A percentile compares a stretch with the other conserved stretches of the same genome.
These are phyloP conservation scores for Cutaneotrichosporon cavernicola DNA, from an alignment of 1,284 basidiomycete species.

Conservation along the genomic window DNA sequence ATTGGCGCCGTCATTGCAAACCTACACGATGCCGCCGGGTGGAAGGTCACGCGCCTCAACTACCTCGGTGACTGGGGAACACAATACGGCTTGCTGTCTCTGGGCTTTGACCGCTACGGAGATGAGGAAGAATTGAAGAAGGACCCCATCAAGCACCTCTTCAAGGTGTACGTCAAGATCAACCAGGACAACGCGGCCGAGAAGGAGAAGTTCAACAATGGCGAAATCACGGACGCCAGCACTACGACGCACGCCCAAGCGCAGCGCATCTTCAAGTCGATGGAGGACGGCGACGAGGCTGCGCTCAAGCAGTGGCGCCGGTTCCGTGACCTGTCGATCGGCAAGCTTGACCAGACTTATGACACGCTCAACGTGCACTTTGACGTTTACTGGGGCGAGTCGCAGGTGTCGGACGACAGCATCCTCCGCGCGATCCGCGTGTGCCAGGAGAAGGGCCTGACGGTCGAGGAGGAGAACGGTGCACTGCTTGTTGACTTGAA, in stretches of 20 bases:
- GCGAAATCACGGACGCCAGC: slow-evolving; percentile 39
- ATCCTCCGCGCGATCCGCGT: slow-evolving; percentile 67
- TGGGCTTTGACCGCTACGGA: slow-evolving; percentile 90
- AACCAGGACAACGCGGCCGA: slow-evolving; percentile 71
- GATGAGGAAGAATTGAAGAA: slow-evolving; percentile 73
- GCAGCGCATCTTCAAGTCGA: slow-evolving; percentile 87
- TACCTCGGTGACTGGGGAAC: slow-evolving; percentile 96
- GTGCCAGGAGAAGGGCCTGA: slow-evolving; percentile 55
- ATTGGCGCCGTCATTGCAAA: slow-evolving; percentile 93
- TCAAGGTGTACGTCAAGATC: slow-evolving; percentile 89
- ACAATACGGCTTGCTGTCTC: slow-evolving; percentile 82
- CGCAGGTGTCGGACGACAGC: slow-evolving; percentile 74
- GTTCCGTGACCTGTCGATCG: slow-evolving; percentile 89
- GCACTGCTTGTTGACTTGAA: slow-evolving; percentile 76
- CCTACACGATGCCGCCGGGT: slow-evolving; percentile 87
- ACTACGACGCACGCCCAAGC: slow-evolving; percentile 72
- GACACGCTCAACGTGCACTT: slow-evolving; percentile 87
- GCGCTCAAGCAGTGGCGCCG: slow-evolving; percentile 85
- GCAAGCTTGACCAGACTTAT: slow-evolving; percentile 89
- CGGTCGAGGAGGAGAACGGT: slow-evolving; percentile 70
- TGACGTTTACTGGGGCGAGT: slow-evolving; percentile 93
- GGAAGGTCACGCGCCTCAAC: slow-evolving; percentile 87
- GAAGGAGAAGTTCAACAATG: slow-evolving; percentile 54
- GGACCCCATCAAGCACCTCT: slow-evolving; percentile 93
- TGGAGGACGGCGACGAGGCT: slow-evolving; percentile 87